phyloP scores from a whole-genome alignment of 176 grass and related monocot genomes.

The Hordeum marinum region DNA sequence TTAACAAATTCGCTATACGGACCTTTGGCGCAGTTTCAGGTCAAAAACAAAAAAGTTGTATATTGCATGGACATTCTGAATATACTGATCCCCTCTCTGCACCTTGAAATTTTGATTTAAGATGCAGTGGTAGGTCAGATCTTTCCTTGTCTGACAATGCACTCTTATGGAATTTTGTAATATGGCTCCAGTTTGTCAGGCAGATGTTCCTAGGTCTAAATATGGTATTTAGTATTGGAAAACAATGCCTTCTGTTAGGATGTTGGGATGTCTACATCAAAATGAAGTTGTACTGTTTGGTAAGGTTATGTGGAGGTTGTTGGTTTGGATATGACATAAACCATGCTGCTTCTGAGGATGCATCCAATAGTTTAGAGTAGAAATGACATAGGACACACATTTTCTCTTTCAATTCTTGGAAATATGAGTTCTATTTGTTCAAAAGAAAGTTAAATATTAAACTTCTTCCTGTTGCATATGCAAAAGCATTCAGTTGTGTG shows the following conservation, averaged over 20 bases:
- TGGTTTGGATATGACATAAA: neutral
- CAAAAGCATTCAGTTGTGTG: neutral
- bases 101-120: neutral
- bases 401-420: neutral
- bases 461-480: neutral
- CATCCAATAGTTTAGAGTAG: neutral
- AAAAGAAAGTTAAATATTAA: neutral
- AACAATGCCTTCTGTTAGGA: constrained; percentile 27
- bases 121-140: neutral
- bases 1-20: neutral
- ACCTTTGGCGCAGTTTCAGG: neutral
- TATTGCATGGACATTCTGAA: neutral
- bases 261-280: constrained; percentile 32
- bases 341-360: neutral
- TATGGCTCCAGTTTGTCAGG: constrained; percentile 5
- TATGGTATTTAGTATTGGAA: constrained; percentile 31
- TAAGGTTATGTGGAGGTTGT: constrained; percentile 3
- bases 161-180: too few relatives aligned
- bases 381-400: neutral
- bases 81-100: neutral
- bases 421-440: neutral
- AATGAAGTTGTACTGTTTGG: constrained; percentile 23
- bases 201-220: constrained; percentile 20
- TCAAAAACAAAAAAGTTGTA: neutral
- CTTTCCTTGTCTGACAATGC: neutral